phyloP scores from a whole-genome alignment of 306 rosid species.

The Cucumis sativus region Cucumber_9930_V3 NC_026658.2:17772501-17773000 shows the following conservation, averaged over 20 bases:
- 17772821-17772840: constrained; percentile 50
- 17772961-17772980: constrained; percentile 79
- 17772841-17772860: constrained; percentile 66
- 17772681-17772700: neutral
- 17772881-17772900: constrained; percentile 64
- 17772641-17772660: neutral
- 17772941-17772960: constrained; percentile 8
- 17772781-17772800: neutral
- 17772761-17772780: neutral
- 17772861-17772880: constrained; percentile 70
- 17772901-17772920: neutral
- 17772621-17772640: neutral
- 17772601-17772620: neutral
- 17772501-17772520: neutral
- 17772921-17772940: neutral
- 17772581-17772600: neutral
- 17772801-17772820: constrained; percentile 33
- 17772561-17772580: neutral
- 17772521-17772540: neutral
- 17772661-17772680: no score
- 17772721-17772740: neutral
- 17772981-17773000: constrained; percentile 97
- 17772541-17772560: neutral
- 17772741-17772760: neutral
- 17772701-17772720: neutral